Evolutionary conservation across 148 eudicot genomes (phyloP).

Genomic region (Tetragonia tetragonoides): DNA sequence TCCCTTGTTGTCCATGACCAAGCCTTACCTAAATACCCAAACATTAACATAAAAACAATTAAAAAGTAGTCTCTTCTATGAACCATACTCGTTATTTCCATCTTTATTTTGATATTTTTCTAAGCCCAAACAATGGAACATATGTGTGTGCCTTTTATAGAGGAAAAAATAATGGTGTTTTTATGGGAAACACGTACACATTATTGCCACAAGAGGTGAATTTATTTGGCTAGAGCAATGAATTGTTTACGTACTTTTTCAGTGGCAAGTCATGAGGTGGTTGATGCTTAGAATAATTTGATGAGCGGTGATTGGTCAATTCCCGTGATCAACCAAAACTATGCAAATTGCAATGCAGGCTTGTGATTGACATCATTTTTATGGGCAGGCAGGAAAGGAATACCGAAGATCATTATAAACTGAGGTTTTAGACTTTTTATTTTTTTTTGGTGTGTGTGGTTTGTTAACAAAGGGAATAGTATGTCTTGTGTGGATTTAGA

Average conservation of each 20-base stretch:
- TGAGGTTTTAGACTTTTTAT: too few relatives aligned
- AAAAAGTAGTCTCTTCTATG: background rate
- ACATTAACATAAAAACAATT: background rate
- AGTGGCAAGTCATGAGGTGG: background rate
- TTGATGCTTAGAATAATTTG: background rate
- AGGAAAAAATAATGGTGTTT: background rate
- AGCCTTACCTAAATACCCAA: constrained; percentile 6
- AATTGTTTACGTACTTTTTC: background rate
- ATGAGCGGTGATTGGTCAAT: background rate
- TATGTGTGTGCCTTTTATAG: too few relatives aligned
- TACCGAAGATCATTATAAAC: too few relatives aligned
- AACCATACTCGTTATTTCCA: constrained; percentile 4
- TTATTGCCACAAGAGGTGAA: background rate
- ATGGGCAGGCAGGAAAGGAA: background rate
- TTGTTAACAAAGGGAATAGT: too few relatives aligned
- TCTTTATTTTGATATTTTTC: background rate
- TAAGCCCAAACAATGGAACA: background rate
- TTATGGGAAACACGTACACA: constrained; percentile 1
- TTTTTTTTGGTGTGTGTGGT: too few relatives aligned
- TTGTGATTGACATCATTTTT: background rate
- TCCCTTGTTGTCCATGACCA: background rate
- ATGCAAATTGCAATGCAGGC: too few relatives aligned
- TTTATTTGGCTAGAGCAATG: background rate
- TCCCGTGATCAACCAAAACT: background rate
- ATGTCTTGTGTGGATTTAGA: too few relatives aligned